These are phyloP conservation scores for Coemansia sp. DNA, from an alignment of 371 early-diverging fungal species.

Conservation along the genomic window DNA sequence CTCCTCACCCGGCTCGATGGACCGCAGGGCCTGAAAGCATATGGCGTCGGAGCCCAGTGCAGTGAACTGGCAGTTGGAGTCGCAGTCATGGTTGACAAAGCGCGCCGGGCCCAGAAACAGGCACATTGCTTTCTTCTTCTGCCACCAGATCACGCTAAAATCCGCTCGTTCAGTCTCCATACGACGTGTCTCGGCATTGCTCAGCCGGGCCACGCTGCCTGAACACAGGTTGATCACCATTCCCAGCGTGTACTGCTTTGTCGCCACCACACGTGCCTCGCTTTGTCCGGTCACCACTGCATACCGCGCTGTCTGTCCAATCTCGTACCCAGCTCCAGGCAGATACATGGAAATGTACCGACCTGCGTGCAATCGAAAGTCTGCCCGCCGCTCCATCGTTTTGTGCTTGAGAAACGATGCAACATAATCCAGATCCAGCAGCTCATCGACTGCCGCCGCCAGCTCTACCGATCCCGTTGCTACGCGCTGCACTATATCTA, in stretches of 20 bases:
- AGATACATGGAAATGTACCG: slow-evolving; percentile 76
- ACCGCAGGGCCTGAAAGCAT: slow-evolving; percentile 73
- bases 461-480: slow-evolving; percentile 14
- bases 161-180: slow-evolving; percentile 69
- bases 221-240: slow-evolving; percentile 74
- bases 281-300: slow-evolving; percentile 61
- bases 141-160: slow-evolving; percentile 86
- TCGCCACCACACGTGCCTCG: slow-evolving; percentile 86
- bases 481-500: slow-evolving; percentile 59
- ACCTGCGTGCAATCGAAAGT: slow-evolving; percentile 54
- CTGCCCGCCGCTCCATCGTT: slow-evolving; percentile 11
- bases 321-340: slow-evolving; percentile 81
- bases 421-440: slow-evolving; percentile 38
- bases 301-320: slow-evolving; percentile 74
- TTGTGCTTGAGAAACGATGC: slow-evolving; percentile 35
- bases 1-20: slow-evolving; percentile 82
- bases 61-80: slow-evolving; percentile 80
- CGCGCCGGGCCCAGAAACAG: slow-evolving; percentile 93
- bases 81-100: slow-evolving; percentile 95
- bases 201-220: slow-evolving; percentile 74
- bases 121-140: slow-evolving; percentile 67
- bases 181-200: slow-evolving; percentile 66
- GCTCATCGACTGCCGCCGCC: slow-evolving; percentile 19
- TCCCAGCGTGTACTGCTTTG: slow-evolving; percentile 68
- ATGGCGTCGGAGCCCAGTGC: slow-evolving; percentile 63